phyloP scores from a whole-genome alignment of 331 rosid species.

The Acacia pycnantha region DNA sequence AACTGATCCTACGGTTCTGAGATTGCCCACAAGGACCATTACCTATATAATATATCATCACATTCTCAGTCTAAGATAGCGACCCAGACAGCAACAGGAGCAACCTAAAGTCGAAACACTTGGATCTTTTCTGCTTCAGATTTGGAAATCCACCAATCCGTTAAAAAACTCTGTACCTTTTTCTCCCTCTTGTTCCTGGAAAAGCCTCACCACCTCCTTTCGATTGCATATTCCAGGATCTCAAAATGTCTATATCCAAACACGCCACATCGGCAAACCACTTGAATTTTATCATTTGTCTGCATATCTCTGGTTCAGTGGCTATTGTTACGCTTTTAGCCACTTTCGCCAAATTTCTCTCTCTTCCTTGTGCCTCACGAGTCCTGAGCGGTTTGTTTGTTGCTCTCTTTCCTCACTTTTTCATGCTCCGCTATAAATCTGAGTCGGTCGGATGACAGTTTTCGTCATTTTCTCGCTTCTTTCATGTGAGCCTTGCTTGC shows the following conservation, averaged over 20 bases:
- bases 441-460: slow-evolving; percentile 24
- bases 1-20: slow-evolving; percentile 9
- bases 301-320: not conserved
- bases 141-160: slow-evolving; percentile 13
- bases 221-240: slow-evolving; percentile 83
- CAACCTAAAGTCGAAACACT: slow-evolving; percentile 28
- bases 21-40: slow-evolving; percentile 20
- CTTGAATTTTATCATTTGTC: not conserved
- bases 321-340: not conserved
- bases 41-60: slow-evolving; percentile 1
- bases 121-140: slow-evolving; percentile 11
- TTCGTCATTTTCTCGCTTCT: slow-evolving; percentile 27
- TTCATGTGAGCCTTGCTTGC: not conserved
- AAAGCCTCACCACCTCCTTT: slow-evolving; percentile 4
- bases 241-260: slow-evolving; percentile 39
- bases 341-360: not conserved
- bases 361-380: not conserved
- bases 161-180: slow-evolving; percentile 28
- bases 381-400: slow-evolving; percentile 4
- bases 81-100: slow-evolving; percentile 30
- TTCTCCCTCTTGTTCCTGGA: not conserved
- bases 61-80: slow-evolving; percentile 22
- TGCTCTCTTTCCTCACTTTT: slow-evolving; percentile 13
- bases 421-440: not conserved
- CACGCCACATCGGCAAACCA: not conserved